These are phyloP conservation scores for Prunella vulgaris DNA, from an alignment of 257 asterid species.

Conservation along the genomic window DNA sequence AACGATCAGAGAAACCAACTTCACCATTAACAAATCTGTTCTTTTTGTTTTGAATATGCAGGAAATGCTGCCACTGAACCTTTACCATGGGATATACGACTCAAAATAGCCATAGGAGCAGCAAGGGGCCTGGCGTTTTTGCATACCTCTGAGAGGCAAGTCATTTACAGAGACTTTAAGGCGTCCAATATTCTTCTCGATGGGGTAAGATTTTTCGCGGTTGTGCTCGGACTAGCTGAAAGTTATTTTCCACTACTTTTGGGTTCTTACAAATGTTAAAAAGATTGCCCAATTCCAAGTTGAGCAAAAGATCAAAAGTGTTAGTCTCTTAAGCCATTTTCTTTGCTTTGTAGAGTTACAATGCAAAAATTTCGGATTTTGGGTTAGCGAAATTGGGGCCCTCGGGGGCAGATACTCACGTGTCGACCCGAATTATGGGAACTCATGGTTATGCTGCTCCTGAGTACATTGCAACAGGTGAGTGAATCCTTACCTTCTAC, in stretches of 20 bases:
- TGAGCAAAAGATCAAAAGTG: too few species aligned
- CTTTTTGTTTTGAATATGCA: conserved; percentile 12
- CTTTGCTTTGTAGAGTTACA: conserved; percentile 31
- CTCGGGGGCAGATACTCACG: conserved; percentile 38
- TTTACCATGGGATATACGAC: conserved; percentile 44
- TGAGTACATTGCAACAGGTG: conserved; percentile 52
- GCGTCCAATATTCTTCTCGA: conserved; percentile 58
- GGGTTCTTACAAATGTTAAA: background rate
- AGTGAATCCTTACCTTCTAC: conserved; percentile 5
- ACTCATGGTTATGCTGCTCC: conserved; percentile 54
- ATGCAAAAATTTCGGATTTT: conserved; percentile 48
- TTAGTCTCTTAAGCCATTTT: background rate
- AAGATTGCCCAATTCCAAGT: background rate
- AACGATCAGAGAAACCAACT: background rate
- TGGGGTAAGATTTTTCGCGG: conserved; percentile 29
- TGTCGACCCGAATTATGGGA: conserved; percentile 52
- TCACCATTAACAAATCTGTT: background rate
- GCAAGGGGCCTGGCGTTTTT: conserved; percentile 44
- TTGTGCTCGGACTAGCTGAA: background rate
- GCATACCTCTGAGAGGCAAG: conserved; percentile 38
- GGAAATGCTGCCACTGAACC: conserved; percentile 33
- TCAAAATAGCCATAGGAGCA: conserved; percentile 48
- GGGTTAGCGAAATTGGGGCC: conserved; percentile 56
- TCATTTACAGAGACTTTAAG: conserved; percentile 50
- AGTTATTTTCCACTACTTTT: background rate